Conservation (phyloP, 768 basidiomycete species). For the Lyophyllum atratum region DNA sequence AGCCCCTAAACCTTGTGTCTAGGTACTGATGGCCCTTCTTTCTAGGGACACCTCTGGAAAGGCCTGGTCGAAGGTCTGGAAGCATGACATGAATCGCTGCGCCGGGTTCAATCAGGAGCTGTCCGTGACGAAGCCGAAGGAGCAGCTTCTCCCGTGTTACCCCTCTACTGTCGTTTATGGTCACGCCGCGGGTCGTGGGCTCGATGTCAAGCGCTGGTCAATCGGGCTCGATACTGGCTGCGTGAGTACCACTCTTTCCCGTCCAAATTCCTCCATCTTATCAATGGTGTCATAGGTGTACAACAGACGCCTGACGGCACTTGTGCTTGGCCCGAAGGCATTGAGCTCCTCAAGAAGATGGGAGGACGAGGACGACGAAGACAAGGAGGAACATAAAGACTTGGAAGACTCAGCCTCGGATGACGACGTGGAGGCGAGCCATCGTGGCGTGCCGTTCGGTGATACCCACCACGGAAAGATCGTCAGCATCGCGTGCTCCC, state of each 20-base stretch:
- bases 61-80: slow-evolving; percentile 82
- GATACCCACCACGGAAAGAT: slow-evolving; percentile 53
- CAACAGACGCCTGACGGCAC: slow-evolving; percentile 60
- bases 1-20: not conserved
- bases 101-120: slow-evolving; percentile 41
- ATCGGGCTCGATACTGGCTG: slow-evolving; percentile 89
- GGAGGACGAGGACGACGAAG: slow-evolving; percentile 19
- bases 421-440: slow-evolving; percentile 6
- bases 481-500: slow-evolving; percentile 50
- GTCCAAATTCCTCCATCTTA: not conserved
- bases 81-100: slow-evolving; percentile 60
- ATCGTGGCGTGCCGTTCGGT: slow-evolving; percentile 51
- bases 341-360: slow-evolving; percentile 7
- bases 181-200: slow-evolving; percentile 76
- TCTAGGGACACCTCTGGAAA: slow-evolving; percentile 47
- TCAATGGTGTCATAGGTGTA: slow-evolving; percentile 45
- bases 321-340: slow-evolving; percentile 49
- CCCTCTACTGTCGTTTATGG: slow-evolving; percentile 86
- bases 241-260: slow-evolving; percentile 43
- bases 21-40: not conserved
- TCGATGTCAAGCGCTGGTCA: slow-evolving; percentile 83
- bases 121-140: slow-evolving; percentile 18
- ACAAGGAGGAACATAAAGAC: slow-evolving; percentile 9
- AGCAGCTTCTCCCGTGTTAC: slow-evolving; percentile 54
- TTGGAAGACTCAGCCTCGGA: slow-evolving; percentile 23